Percentiles rank a stretch among this genome's conserved stretches.
Conservation (phyloP, 257 asterid genomes). For the Solanum neorickii region DNA sequence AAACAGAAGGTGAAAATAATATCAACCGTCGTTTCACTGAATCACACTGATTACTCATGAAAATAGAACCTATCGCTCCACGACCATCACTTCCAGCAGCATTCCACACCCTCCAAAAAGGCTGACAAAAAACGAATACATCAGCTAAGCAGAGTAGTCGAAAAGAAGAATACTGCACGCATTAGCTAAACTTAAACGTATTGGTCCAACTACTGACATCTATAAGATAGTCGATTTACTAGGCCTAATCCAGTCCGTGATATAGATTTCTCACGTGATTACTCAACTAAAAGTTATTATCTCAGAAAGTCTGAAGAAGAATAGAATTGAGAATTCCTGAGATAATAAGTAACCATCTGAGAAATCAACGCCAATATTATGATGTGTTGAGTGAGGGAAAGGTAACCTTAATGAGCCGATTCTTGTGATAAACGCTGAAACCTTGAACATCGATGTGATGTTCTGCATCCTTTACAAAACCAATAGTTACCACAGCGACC, state of each 20-base stretch:
- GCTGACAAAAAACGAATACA: constrained; percentile 21
- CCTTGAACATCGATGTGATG: constrained; percentile 81
- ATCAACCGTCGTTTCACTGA: neutral
- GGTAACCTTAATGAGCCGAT: constrained; percentile 63
- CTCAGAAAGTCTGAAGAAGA: neutral
- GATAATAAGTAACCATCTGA: neutral
- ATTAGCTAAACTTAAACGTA: neutral
- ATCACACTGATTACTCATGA: neutral
- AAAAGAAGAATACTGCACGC: neutral
- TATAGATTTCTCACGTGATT: neutral
- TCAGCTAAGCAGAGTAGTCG: neutral
- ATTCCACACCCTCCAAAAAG: constrained; percentile 90
- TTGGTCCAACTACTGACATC: neutral
- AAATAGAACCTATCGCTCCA: constrained; percentile 41
- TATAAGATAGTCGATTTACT: neutral
- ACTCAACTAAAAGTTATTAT: neutral
- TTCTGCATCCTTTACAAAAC: constrained; percentile 70
- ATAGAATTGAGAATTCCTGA: too few species aligned
- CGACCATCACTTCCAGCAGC: constrained; percentile 90
- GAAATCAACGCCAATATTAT: neutral
- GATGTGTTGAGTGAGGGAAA: neutral
- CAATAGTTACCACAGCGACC: constrained; percentile 41
- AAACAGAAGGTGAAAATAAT: neutral
- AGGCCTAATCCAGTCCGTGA: neutral
- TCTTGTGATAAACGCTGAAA: constrained; percentile 76